A percentile compares a stretch with the other conserved stretches of the same genome.
Conservation (phyloP, 257 asterid species). For the Nemophila menziesii region DNA sequence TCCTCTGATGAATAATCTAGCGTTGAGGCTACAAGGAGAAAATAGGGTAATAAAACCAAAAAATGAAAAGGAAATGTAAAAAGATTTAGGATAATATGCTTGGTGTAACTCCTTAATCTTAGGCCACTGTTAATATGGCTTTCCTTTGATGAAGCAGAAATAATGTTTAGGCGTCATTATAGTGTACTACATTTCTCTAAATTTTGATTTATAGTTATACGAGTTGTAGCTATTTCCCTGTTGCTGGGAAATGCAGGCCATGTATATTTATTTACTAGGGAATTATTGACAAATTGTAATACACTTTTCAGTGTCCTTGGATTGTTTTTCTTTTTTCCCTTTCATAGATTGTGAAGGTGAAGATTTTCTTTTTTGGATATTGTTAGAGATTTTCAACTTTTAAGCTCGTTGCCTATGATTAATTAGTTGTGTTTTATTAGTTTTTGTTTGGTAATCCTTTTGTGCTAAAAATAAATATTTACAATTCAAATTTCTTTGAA, state of each 20-base stretch:
- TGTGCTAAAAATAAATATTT: too few species aligned
- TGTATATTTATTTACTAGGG: background rate
- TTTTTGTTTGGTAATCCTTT: background rate
- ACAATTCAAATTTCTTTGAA: too few species aligned
- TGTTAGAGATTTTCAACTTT: background rate
- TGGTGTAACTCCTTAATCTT: conserved; percentile 28
- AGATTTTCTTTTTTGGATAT: background rate
- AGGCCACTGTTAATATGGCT: conserved; percentile 24
- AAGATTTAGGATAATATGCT: conserved; percentile 22
- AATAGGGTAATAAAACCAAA: conserved; percentile 50
- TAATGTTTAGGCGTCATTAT: conserved; percentile 24
- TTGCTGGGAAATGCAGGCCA: background rate
- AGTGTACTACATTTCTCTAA: conserved; percentile 13
- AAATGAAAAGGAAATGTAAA: conserved; percentile 23
- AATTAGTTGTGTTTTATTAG: background rate
- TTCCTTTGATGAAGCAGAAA: conserved; percentile 29
- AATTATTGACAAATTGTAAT: background rate
- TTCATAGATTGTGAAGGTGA: background rate
- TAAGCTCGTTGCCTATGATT: background rate
- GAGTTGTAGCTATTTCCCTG: background rate
- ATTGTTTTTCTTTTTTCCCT: too few species aligned
- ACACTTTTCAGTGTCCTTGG: background rate
- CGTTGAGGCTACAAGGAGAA: conserved; percentile 26
- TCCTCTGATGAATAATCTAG: conserved; percentile 20
- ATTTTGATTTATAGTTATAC: conserved; percentile 9